Percentiles rank a stretch among this genome's conserved stretches.
phyloP scores from a whole-genome alignment of 345 rosid genomes.

The Theobroma cacao region DNA sequence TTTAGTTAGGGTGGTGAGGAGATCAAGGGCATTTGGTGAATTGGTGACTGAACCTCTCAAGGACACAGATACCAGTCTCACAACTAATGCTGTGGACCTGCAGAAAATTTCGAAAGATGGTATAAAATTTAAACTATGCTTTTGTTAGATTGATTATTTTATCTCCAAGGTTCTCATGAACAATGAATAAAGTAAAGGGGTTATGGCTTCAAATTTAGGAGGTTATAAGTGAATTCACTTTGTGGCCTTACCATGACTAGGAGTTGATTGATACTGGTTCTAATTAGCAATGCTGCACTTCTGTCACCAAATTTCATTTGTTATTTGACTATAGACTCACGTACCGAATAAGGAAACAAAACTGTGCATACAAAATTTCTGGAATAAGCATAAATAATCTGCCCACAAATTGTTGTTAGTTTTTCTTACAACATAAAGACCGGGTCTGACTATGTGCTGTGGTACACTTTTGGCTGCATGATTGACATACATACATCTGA shows the following conservation, averaged over 20 bases:
- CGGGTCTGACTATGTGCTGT: background rate
- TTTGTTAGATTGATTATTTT: background rate
- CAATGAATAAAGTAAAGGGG: background rate
- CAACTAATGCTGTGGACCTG: constrained; percentile 21
- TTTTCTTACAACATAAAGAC: background rate
- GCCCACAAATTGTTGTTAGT: background rate
- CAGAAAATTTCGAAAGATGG: constrained; percentile 32
- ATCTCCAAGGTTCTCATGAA: background rate
- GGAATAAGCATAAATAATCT: background rate
- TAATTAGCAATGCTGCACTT: background rate
- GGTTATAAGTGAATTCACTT: background rate
- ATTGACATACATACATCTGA: background rate
- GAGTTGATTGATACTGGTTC: background rate
- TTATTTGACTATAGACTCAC: background rate
- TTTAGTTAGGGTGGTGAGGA: constrained; percentile 22
- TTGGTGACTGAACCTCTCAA: constrained; percentile 27
- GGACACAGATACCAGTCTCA: constrained; percentile 31
- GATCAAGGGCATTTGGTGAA: constrained; percentile 35
- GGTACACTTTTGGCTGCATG: background rate
- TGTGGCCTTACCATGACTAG: background rate
- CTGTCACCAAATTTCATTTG: background rate
- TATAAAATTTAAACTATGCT: constrained; percentile 13
- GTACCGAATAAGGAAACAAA: background rate
- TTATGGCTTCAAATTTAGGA: background rate
- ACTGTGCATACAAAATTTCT: background rate